Base-by-base conservation (phyloP, 2,329 filamentous ascomycete genomes). In the Ophiocordyceps camponoti-saundersi region DNA sequence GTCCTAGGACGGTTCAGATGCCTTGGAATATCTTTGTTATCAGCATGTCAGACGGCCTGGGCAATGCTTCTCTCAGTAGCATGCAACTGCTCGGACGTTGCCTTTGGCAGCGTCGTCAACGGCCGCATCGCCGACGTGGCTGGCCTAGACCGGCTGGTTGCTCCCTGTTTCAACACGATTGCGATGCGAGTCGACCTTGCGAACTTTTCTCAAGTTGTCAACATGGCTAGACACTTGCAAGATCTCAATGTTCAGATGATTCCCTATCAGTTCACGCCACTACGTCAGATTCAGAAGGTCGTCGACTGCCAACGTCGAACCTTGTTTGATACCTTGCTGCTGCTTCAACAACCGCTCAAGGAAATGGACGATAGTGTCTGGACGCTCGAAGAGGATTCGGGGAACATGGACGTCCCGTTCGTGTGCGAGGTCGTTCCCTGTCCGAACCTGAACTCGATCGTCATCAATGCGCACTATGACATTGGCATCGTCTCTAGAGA, bases 121-220 rank as follows among this genome's bases (percentile, higher is more conserved):
- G 88, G 89, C 1, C 78, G 89, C 8, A 81, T 79, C 1, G 58
- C 85, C 11, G 64, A 76, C 0, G 60, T 89, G 3, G 72, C 82
- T 6, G 75, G 73, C 0, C 67, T 90, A 12, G 79, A 89, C 36
- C 68, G 71, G 4, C 72, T 95, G 6, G 75, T 93, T n/a, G 87
- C 85, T 0, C 89, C 89, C 0, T 94, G 87, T 59, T 95, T 95
- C 69, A 95, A 95, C 57, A 94, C 89, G 0, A 64, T 95, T 13
- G 87, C 89, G 0, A 58, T 88, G 2, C 75, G 86, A 23, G 64
- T 78, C 16, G 63, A 77, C 30, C 50, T 84, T 11, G 62, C 69
- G 1, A 57, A 58, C 3, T 59, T 59, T 2, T 65, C 60, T 1
- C 71, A 69, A 16, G 79, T 80, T 48, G 54, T 69, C 0, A 72